Evolutionary conservation across 176 grass and related monocot species (phyloP), one percentile per base, ranked within the genome.

Genomic region (Zea luxurians): DNA sequence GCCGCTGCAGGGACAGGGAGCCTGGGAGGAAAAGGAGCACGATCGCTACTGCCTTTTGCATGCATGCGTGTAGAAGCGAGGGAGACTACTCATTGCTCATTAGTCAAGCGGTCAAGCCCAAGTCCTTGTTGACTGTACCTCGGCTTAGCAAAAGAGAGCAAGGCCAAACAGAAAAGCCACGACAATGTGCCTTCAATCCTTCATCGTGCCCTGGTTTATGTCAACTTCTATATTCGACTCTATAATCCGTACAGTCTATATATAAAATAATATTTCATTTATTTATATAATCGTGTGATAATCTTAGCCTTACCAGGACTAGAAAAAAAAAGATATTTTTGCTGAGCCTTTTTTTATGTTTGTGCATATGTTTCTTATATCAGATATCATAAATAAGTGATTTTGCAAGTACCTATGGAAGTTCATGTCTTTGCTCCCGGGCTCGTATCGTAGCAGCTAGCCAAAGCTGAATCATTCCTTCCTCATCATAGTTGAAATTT

Each of bases 51-150:
- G 34, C 13, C 76, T 66, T 65, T 42, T 21, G 37, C 72, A 54
- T 71, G 45, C 45, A 45, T 68, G 68, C 46, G 75, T 48, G 75
- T 59, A 61, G 50, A 61, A 61, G 16, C 37, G 66, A 78, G 75
- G 36, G 80, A 66, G 69, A 42, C 70, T 54, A 44, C 18, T 78
- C 76, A 40, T 65, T 49, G 61, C 75, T 48, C 60, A 65, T 53
- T 64, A 78, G 61, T 77, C 78, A 86, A 47, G 45, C 27, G 2
- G 38, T 61, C 59, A 35, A 81, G 55, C 45, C 52, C 50, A 35
- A 49, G 42, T 50, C 42, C 48, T 62, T 79, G 69, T 79, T 83
- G 75, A 83, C 80, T 78, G 80, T 88, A 83, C 75, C 80, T 83
- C 71, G 68, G 74, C 74, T 72, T 48, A 46, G 78, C 44, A 36